phyloP scores from a whole-genome alignment of 148 eudicot species.

The Silene conica region DNA sequence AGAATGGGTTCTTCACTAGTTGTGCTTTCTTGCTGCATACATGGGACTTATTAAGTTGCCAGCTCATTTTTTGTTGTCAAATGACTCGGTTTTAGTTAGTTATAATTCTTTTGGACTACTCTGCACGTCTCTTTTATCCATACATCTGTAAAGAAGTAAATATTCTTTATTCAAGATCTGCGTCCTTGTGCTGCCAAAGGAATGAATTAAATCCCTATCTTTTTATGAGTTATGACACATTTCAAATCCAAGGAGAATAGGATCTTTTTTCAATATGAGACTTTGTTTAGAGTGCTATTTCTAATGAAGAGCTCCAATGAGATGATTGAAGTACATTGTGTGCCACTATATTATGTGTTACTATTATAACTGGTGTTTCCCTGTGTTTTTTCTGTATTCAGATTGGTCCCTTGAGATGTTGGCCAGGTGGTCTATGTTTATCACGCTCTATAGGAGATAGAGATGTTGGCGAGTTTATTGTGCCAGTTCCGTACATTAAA shows the following conservation, averaged over 20 bases:
- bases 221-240: no score
- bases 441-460: slow-evolving; percentile 95
- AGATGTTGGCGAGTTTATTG: slow-evolving; percentile 98
- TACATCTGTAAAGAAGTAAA: no score
- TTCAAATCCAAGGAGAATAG: not conserved
- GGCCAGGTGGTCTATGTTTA: slow-evolving; percentile 99
- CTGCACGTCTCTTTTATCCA: no score
- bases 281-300: not conserved
- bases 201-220: not conserved
- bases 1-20: no score
- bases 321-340: not conserved
- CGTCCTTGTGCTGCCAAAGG: no score
- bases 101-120: no score
- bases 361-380: not conserved
- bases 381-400: slow-evolving; percentile 18
- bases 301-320: not conserved
- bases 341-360: not conserved
- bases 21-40: no score
- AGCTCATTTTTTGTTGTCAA: no score
- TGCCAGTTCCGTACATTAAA: slow-evolving; percentile 90
- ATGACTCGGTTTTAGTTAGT: no score
- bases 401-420: slow-evolving; percentile 99
- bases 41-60: no score
- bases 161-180: no score
- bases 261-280: not conserved